Evolutionary conservation across 768 basidiomycete genomes (phyloP).

Genomic region (Hericium rajendrae): DNA sequence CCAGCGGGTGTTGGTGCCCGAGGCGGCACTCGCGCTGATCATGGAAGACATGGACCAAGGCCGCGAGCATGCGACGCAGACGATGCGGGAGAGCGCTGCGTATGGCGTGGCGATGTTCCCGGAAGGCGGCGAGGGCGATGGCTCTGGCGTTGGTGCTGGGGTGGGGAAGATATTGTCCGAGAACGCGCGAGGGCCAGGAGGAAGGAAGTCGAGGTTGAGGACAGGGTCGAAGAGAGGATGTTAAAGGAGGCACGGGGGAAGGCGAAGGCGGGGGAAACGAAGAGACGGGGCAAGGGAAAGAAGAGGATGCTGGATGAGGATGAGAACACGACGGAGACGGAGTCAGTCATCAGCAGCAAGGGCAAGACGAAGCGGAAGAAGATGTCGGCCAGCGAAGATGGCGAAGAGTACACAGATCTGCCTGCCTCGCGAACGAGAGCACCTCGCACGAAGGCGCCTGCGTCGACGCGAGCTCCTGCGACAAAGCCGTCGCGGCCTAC

Average conservation of each 20-base stretch:
- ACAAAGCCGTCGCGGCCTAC: not conserved
- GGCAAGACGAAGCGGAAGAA: constrained; percentile 11
- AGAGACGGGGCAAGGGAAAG: not conserved
- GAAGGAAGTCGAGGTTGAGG: constrained; percentile 33
- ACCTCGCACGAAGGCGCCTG: not conserved
- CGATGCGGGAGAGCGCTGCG: constrained; percentile 65
- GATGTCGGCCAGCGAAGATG: constrained; percentile 5
- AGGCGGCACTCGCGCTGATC: constrained; percentile 75
- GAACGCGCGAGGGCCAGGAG: constrained; percentile 33
- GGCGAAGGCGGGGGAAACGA: not conserved
- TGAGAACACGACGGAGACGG: not conserved
- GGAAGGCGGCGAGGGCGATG: constrained; percentile 34
- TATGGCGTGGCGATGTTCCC: constrained; percentile 88
- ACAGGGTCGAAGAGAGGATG: constrained; percentile 23
- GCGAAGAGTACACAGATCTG: too few relatives aligned
- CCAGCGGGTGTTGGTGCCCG: constrained; percentile 82
- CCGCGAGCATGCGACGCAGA: constrained; percentile 39
- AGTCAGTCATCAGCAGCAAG: not conserved
- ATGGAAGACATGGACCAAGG: constrained; percentile 55
- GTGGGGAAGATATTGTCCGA: constrained; percentile 36
- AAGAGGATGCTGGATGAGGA: not conserved
- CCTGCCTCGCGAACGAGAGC: not conserved
- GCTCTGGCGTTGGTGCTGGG: constrained; percentile 20
- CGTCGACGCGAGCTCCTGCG: not conserved
- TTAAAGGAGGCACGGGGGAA: constrained; percentile 8